Evolutionary conservation across 371 early-diverging fungal genomes (phyloP), one percentile per base, ranked within the genome.

Genomic region (Haplosporangium sp.): DNA sequence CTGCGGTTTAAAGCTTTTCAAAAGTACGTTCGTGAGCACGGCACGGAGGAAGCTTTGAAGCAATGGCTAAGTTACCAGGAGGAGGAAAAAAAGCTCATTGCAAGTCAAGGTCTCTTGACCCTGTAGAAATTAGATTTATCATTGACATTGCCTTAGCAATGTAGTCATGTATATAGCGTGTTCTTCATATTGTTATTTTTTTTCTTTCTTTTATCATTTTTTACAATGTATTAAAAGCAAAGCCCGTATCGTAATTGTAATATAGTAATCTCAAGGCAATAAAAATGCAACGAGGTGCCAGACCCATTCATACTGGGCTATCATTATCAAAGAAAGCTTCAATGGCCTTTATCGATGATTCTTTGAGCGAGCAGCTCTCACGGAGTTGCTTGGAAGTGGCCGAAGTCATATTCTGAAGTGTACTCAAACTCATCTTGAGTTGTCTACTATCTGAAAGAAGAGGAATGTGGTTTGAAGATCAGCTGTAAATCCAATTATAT

Each of bases 1-100:
- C 64, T 68, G 35, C 75, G 69, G 6, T 81, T 81, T 57, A 65
- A 69, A 35, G 61, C 75, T 0, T 75, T 81, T 55, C 82, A 81
- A 35, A 72, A 69, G 0, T 64, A 69, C 38, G 27, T 76, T 5
- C 63, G 68, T 4, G 76, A 71, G 8, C 42, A 67, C 9, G 72
- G 67, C 37, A 60, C 61, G 11, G 71, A 76, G 10, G 76, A 63
- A 1, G 64, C 71, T 27, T 44, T 76, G 67, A 67, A 57, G 38
- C 67, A 71, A 19, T 76, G 76, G 76, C 20, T 76, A 59, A 59
- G 60, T 19, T 67, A 67, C 7, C 71, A 71, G 10, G 65, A 76
- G 71, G 27, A 19, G 7, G 76, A 76, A 13, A 71, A 71, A 40
- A 72, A 76, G 17, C 61, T 58, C 4, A 40, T 66, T n/a, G 76